phyloP scores from a whole-genome alignment of 768 basidiomycete genomes.

The Mycena filopes region DNA sequence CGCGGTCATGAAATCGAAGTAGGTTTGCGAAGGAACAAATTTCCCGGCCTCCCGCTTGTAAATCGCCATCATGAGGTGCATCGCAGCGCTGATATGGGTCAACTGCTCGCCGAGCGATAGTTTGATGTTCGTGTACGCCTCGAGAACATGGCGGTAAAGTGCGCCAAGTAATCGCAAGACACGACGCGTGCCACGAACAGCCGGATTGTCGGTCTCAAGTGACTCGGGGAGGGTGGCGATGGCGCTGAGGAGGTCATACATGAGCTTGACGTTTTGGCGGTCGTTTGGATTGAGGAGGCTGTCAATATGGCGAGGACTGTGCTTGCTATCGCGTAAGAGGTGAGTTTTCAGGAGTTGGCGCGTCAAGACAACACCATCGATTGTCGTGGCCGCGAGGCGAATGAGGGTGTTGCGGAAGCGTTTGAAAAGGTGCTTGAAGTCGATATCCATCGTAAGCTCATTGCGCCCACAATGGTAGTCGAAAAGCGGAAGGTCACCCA shows the following conservation, averaged over 20 bases:
- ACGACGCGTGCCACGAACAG: too few species aligned
- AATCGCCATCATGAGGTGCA: slow-evolving; percentile 9
- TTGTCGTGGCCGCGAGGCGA: not conserved
- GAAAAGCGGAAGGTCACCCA: slow-evolving; percentile 2
- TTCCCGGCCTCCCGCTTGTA: slow-evolving; percentile 3
- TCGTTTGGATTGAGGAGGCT: not conserved
- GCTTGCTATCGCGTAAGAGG: not conserved
- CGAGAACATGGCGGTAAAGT: slow-evolving; percentile 10
- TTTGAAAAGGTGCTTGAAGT: not conserved
- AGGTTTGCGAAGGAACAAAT: slow-evolving; percentile 29
- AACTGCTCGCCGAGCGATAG: slow-evolving; percentile 8
- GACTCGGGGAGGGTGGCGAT: slow-evolving; percentile 7
- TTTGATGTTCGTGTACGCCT: slow-evolving; percentile 10
- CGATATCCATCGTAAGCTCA: not conserved
- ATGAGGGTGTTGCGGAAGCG: not conserved
- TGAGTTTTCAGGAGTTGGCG: not conserved
- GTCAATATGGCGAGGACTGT: not conserved
- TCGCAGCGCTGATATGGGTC: not conserved
- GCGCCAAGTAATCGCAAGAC: slow-evolving; percentile 1
- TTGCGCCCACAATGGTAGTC: slow-evolving; percentile 6
- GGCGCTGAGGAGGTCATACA: slow-evolving; percentile 10
- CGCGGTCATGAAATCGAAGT: slow-evolving; percentile 27
- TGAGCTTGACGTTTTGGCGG: slow-evolving; percentile 10
- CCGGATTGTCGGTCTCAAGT: not conserved
- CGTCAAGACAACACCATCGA: not conserved